These are phyloP conservation scores for Auxenochlorella protothecoides DNA, from an alignment of 139 green algal genomes.

Conservation along the genomic window DNA sequence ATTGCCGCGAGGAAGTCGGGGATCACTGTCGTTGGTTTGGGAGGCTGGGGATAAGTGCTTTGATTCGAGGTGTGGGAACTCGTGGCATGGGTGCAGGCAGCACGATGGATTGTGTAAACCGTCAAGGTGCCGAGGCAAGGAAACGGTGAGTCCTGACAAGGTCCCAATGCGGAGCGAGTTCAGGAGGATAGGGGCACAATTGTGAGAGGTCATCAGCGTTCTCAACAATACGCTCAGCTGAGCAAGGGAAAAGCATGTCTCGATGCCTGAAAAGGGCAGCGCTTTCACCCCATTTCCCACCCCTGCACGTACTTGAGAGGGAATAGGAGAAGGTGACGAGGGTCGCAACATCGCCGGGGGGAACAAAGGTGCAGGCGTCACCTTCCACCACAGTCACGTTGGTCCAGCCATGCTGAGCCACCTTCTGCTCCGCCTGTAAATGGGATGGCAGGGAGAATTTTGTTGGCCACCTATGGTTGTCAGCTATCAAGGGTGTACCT, in stretches of 20 bases:
- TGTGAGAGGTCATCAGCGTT: too few species aligned
- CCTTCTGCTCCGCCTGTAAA: conserved; percentile 51
- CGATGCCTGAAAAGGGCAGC: too few species aligned
- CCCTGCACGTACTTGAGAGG: conserved; percentile 65
- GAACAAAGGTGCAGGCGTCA: conserved; percentile 80
- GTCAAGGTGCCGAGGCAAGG: background rate
- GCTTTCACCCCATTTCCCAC: background rate
- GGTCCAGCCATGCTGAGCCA: conserved; percentile 67
- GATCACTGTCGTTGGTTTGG: conserved; percentile 70
- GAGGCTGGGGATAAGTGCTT: background rate
- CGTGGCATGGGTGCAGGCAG: too few species aligned
- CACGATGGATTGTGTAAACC: too few species aligned
- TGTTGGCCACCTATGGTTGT: too few species aligned
- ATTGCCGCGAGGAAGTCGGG: conserved; percentile 89
- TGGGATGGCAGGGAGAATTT: background rate
- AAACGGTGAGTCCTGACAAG: background rate
- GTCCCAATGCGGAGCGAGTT: too few species aligned
- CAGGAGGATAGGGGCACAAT: too few species aligned
- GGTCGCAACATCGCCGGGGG: conserved; percentile 47
- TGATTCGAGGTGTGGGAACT: background rate
- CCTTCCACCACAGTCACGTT: conserved; percentile 91
- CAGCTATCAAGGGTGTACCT: too few species aligned
- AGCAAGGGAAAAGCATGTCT: too few species aligned
- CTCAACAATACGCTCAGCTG: too few species aligned
- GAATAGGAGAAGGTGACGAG: conserved; percentile 99